Conservation (phyloP, 257 asterid species). For the Catharanthus roseus region DNA sequence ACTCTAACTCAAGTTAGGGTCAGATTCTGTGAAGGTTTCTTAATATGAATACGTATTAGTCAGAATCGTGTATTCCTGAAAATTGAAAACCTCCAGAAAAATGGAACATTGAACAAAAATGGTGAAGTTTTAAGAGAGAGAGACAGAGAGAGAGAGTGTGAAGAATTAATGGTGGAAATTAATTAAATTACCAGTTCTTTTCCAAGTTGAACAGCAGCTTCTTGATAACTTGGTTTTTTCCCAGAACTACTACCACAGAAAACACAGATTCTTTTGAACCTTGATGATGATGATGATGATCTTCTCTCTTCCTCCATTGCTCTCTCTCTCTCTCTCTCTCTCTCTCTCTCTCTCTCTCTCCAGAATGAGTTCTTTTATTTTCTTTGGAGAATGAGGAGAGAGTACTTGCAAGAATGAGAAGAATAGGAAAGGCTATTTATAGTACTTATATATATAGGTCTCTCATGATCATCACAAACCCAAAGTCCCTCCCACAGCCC, state of each 20-base stretch:
- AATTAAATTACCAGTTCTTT: slow-evolving; percentile 52
- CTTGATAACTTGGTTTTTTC: slow-evolving; percentile 69
- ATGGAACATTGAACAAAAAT: too few relatives aligned
- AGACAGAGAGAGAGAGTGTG: too few relatives aligned
- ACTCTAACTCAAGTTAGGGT: too few relatives aligned
- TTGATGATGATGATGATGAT: too few relatives aligned
- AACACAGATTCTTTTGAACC: slow-evolving; percentile 73
- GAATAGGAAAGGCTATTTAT: slow-evolving; percentile 12
- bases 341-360: background rate
- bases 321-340: background rate
- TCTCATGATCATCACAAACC: too few relatives aligned
- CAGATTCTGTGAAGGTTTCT: too few relatives aligned
- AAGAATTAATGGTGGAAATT: background rate
- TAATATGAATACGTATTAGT: too few relatives aligned
- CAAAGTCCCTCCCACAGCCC: too few relatives aligned
- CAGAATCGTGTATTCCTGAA: too few relatives aligned
- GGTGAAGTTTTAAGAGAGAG: background rate
- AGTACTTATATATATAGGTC: background rate
- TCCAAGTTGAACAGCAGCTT: slow-evolving; percentile 81
- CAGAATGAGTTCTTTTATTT: slow-evolving; percentile 15
- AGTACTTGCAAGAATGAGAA: slow-evolving; percentile 14
- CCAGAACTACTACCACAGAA: slow-evolving; percentile 91
- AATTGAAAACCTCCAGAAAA: too few relatives aligned
- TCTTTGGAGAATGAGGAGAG: slow-evolving; percentile 3
- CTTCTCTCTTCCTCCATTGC: slow-evolving; percentile 44